Base-by-base conservation (phyloP, 345 rosid genomes). In the Populus deltoides region DNA sequence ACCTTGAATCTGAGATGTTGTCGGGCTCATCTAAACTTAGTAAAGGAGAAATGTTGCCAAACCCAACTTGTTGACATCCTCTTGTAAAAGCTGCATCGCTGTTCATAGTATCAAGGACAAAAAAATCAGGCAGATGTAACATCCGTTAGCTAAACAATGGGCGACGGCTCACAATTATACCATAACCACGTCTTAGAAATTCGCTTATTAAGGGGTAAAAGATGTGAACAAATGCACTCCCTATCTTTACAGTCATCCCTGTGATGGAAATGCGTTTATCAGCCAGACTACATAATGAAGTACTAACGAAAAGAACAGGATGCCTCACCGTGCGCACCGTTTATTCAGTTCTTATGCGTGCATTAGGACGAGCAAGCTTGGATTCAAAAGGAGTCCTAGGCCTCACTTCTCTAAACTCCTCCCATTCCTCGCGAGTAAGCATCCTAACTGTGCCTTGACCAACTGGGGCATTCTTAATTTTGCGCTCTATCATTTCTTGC, bases 351-450 rank as follows among this genome's bases (percentile, higher is more conserved):
- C 99, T 93, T 82, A 96, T 86, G 69, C 80, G 81, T 31, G 97
- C 97, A 81, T 89, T 90, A 69, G 97, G 93, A 67, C 97, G 93
- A 76, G 97, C 97, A 83, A 92, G 92, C 87, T 86, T 92, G 80
- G 99, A 96, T 83, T 96, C 99, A 45, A 93, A 93, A 49, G 97
- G 98, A 66, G 98, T 93, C 87, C 97, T 87, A 36, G 99, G 97
- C 84, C 99, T 92, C 80, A 91, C 91, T 84, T 93, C 97, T 70
- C 92, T 87, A 75, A 93, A 73, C 75, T 88, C 87, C 65, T 90
- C 97, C 98, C 99, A 96, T 77, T 96, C 99, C 74, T 93, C 94
- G 31, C 88, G 94, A 43, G 80, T 85, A 25, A 96, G 85, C 99
- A 89, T 90, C 88, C 97, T 80, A 66, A 92, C 86, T 0, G 92